Evolutionary conservation across 306 rosid species (phyloP), one percentile per base, ranked within the genome.

Genomic region (Vicia villosa): DNA sequence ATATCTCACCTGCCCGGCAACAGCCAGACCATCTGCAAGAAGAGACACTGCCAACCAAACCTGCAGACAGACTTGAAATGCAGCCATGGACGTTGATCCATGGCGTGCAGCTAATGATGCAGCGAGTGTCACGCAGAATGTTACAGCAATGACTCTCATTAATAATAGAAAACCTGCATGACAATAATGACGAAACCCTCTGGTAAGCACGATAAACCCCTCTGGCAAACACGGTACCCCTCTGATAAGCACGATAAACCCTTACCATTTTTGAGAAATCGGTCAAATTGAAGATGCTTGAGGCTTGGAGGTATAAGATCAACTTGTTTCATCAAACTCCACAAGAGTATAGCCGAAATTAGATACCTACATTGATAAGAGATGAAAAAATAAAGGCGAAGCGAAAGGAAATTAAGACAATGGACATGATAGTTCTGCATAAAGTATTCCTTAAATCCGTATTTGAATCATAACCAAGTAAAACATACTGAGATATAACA

Each of bases 61-160:
- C 80, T 93, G 98, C 79, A 93, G 80, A 79, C 97, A 93, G 59
- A 93, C 91, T 80, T 93, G 98, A 83, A 90, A 93, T 58, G 98
- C 98, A 22, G 98, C 98, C 98, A 93, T 93, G 38, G 91, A 82
- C 47, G 90, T 90, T 13, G 98, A 1, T 58, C 98, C 98, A 43
- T 81, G 84, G 14, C 94, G 88, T 62, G 98, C 98, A 65, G 98
- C 91, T 78, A 93, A 74, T 5, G 98, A 93, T 22, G 97, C 96
- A 37, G 96, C 85, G 63, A 93, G 82, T 0, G 98, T 93, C 86
- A 93, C 98, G 43, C 98, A 90, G 83, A 93, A 90, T 61, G 98
- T 93, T 61, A 81, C 98, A 8, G 98, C 98, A 40, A 93, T 74
- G 74, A 93, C 97, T 75, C 98, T 88, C 98, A 86, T 82, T 68